Conservation (phyloP, 495 filamentous ascomycete species). For the Halenospora varia region DNA sequence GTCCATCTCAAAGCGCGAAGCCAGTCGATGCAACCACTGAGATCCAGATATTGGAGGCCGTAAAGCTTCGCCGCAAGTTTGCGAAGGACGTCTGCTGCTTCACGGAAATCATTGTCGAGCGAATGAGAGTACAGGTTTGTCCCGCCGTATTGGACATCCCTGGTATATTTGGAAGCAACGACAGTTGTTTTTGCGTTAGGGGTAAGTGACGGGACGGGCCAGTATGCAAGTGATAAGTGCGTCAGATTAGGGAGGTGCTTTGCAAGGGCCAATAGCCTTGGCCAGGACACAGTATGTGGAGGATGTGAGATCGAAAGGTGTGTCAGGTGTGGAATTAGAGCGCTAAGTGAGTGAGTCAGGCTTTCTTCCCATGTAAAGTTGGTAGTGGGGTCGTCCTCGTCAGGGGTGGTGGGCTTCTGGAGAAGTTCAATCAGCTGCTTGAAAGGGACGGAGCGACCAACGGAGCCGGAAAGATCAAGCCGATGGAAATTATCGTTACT, state of each 20-base stretch:
- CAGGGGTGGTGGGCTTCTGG: slow-evolving; percentile 16
- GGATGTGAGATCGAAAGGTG: slow-evolving; percentile 53
- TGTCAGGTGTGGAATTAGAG: slow-evolving; percentile 43
- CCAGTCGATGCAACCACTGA: slow-evolving; percentile 78
- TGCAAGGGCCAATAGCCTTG: slow-evolving; percentile 58
- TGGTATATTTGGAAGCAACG: slow-evolving; percentile 41
- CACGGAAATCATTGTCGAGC: slow-evolving; percentile 64
- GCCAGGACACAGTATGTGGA: slow-evolving; percentile 54
- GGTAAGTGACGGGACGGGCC: slow-evolving; percentile 69
- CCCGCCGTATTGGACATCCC: slow-evolving; percentile 52
- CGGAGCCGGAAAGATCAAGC: slow-evolving; percentile 60
- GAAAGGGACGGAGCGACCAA: slow-evolving; percentile 56
- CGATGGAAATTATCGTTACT: slow-evolving; percentile 49
- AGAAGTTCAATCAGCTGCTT: slow-evolving; percentile 56
- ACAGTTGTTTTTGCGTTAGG: slow-evolving; percentile 47
- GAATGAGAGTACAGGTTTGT: slow-evolving; percentile 61
- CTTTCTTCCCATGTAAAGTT: slow-evolving; percentile 41
- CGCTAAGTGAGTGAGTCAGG: slow-evolving; percentile 11
- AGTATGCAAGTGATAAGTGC: slow-evolving; percentile 74
- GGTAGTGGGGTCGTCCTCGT: slow-evolving; percentile 13
- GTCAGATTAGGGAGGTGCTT: slow-evolving; percentile 61
- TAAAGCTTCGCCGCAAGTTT: slow-evolving; percentile 63
- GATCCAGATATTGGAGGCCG: slow-evolving; percentile 71
- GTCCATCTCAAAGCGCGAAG: slow-evolving; percentile 51
- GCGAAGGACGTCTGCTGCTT: slow-evolving; percentile 65